Evolutionary conservation across 2,329 filamentous ascomycete species (phyloP), one percentile per base, ranked within the genome.

Genomic region (Penicillium crustosum): DNA sequence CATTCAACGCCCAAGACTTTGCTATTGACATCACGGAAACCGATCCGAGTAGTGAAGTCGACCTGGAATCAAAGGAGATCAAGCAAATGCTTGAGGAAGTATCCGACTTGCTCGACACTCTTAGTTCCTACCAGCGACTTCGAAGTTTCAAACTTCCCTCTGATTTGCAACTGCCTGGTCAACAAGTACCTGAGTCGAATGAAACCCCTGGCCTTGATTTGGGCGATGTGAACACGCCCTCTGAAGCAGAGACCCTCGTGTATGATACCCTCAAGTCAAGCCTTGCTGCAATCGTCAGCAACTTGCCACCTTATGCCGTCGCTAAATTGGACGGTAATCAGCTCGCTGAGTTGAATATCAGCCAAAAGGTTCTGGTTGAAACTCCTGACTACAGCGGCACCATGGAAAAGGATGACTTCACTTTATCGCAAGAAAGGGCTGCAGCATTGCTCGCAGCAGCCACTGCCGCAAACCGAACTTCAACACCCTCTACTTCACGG

Each of bases 271-370:
- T 96, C 52, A 91, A 89, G 70, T 83, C 87, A 4, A 90, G 93
- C 69, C 79, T 96, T 21, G 80, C 85, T 0, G 78, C 92, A 31
- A 85, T 96, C 61, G 83, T 96, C 59, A 83, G 88, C 63, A 86
- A 83, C 39, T 77, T 96, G 12, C 92, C 92, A 1, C 92, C 92
- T 1, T 94, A 91, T 70, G 90, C 89, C 1, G 89, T 96, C 25
- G 88, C 92, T 6, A 93, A 94, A 68, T 79, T 96, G 60, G 88
- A 95, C 67, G 91, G 91, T 10, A 89, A 95, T 70, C 89, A 92
- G 72, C 77, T 96, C n/a, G 88, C 88, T 31, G 89, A 92, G 57
- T 79, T 96, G 48, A 88, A 90, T 61, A 89, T 96, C 70, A 93
- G 88, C 76, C 90, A 86, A 45, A 91, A 86, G 70, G 83, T 96